Evolutionary conservation across 2,329 filamentous ascomycete species (phyloP), one percentile per base, ranked within the genome.

Genomic region (Monosporascus sp.): DNA sequence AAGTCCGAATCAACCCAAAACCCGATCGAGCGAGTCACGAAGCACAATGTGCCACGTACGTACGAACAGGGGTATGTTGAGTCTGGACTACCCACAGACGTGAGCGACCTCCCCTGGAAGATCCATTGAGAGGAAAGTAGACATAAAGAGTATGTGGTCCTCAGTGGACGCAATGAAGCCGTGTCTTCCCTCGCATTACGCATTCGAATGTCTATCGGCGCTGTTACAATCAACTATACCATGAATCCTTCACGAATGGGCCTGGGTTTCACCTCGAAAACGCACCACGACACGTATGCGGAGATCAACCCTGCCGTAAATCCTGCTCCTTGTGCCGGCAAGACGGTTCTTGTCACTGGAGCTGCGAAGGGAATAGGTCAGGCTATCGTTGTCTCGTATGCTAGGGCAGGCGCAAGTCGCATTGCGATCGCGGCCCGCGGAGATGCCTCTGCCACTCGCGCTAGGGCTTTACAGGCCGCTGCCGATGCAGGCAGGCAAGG

Each of bases 341-440:
- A 71, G 50, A 63, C 65, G 7, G 65, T 75, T 46, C 72, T 86
- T 53, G 75, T 86, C 49, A 81, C 75, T 1, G 82, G 81, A 8
- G 80, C 76, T 0, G 78, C 76, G 3, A 77, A 75, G 39, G 80
- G 81, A 3, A 75, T 83, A 37, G 82, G 83, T 6, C 70, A 70
- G 3, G 73, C 75, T 15, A 79, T 76, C 3, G 81, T 80, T 1
- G 61, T 79, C n/a, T 76, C 78, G 9, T 86, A 77, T 59, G 82
- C 81, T 20, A 69, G 69, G 58, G 80, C 81, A 5, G 77, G 78
- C 5, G 77, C 75, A 31, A 72, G 75, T 0, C 64, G 68, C 27
- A 80, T 87, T 52, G 77, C 76, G 17, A 69, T 86, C 20, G 75
- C 70, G 7, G 81, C 80, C 1, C 77, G 83, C 22, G 79, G 76